Percentiles rank a stretch among this genome's conserved stretches.
phyloP scores from a whole-genome alignment of 441 rosid genomes.

The Geranium incanum region DNA sequence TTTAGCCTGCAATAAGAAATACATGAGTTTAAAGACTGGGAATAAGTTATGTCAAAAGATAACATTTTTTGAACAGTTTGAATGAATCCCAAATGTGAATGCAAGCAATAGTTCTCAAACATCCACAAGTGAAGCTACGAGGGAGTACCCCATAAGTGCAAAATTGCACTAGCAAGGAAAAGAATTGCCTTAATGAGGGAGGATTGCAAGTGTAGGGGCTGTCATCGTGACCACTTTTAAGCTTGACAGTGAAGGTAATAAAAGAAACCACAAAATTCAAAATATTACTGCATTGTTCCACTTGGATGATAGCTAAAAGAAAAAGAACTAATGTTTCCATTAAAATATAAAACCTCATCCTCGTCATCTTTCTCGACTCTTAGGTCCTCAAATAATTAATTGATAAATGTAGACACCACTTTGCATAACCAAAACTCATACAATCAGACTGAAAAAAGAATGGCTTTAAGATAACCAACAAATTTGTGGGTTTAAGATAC shows the following conservation, averaged over 20 bases:
- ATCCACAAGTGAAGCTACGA: background rate
- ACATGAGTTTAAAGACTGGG: conserved; percentile 1
- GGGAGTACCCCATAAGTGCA: background rate
- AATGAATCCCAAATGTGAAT: background rate
- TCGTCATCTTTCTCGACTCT: background rate
- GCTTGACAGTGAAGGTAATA: conserved; percentile 2
- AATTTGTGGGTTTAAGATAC: background rate
- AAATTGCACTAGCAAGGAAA: background rate
- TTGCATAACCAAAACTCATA: background rate
- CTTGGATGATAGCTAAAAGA: background rate
- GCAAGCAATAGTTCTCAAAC: background rate
- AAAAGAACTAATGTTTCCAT: conserved; percentile 1
- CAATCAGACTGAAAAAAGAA: background rate
- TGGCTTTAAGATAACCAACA: background rate
- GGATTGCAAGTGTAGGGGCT: background rate
- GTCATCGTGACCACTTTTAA: background rate
- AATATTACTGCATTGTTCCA: background rate
- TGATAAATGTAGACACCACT: background rate
- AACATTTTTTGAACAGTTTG: background rate
- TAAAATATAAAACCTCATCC: background rate
- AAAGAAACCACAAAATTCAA: conserved; percentile 1
- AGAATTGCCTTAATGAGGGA: background rate
- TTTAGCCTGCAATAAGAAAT: conserved; percentile 49
- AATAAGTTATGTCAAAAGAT: background rate
- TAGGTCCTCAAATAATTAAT: background rate